phyloP scores from a whole-genome alignment of 768 basidiomycete genomes.

The Sutorius australiensis region DNA sequence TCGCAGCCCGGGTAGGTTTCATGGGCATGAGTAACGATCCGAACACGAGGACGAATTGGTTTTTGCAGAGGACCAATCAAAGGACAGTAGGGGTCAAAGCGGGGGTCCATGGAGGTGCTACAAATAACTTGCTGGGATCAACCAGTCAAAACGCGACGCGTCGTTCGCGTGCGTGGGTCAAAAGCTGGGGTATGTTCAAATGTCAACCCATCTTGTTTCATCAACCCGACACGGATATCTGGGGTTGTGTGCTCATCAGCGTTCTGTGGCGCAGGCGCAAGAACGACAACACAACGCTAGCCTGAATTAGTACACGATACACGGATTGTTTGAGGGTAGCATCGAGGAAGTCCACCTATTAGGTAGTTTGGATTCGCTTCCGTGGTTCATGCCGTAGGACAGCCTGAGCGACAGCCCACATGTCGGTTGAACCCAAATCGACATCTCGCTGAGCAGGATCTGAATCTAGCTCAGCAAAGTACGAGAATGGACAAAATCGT shows the following conservation, averaged over 20 bases:
- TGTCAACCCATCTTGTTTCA: slow-evolving; percentile 4
- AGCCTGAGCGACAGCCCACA: neutral
- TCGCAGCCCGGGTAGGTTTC: neutral
- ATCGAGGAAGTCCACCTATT: neutral
- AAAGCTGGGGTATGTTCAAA: neutral
- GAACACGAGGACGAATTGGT: slow-evolving; percentile 8
- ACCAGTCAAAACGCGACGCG: neutral
- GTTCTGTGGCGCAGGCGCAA: neutral
- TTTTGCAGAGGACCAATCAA: slow-evolving; percentile 2
- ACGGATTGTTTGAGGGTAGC: neutral
- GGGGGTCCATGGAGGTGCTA: slow-evolving; percentile 1
- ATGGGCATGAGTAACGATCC: slow-evolving; percentile 5
- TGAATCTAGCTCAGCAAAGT: neutral
- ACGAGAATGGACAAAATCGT: slow-evolving; percentile 4
- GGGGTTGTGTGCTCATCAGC: too few species aligned
- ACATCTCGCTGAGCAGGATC: slow-evolving; percentile 8
- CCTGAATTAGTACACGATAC: neutral
- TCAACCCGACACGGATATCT: neutral
- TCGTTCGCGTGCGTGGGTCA: neutral
- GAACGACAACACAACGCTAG: neutral
- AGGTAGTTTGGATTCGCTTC: neutral
- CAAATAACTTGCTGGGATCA: neutral
- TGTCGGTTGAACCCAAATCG: neutral
- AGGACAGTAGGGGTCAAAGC: neutral
- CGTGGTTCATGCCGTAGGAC: neutral